A percentile compares a stretch with the other conserved stretches of the same genome.
Conservation (phyloP, 2,329 filamentous ascomycete species). For the Microascus cirrosus region DNA sequence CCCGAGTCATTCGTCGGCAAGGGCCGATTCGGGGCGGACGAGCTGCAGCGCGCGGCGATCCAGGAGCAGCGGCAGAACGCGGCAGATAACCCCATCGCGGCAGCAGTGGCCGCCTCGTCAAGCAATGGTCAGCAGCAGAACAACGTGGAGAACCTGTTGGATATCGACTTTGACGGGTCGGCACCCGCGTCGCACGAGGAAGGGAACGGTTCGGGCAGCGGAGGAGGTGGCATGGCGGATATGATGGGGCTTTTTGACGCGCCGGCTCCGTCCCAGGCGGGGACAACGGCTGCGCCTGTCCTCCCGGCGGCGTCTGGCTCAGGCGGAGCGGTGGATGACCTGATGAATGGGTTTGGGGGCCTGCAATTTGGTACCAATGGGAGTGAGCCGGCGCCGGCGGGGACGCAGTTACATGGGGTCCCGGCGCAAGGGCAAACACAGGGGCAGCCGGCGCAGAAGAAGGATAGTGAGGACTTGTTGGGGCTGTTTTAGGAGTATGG, state of each 20-base stretch:
- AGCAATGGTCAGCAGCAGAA: conserved; percentile 50
- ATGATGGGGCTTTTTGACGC: conserved; percentile 63
- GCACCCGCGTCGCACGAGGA: conserved; percentile 81
- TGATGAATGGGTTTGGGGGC: conserved; percentile 80
- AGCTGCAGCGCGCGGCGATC: conserved; percentile 88
- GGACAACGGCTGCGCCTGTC: conserved; percentile 17
- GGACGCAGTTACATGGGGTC: no score
- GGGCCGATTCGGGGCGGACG: conserved; percentile 85
- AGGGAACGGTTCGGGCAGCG: conserved; percentile 25
- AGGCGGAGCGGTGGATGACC: conserved; percentile 55
- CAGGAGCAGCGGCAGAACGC: conserved; percentile 91
- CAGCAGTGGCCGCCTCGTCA: conserved; percentile 56
- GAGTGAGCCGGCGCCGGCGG: conserved; percentile 29
- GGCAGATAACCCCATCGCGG: conserved; percentile 87
- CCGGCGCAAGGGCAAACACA: conserved; percentile 29
- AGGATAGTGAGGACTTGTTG: conserved; percentile 50
- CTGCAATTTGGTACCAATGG: conserved; percentile 57
- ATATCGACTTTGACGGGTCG: conserved; percentile 91
- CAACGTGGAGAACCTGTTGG: conserved; percentile 89
- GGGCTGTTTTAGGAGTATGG: conserved; percentile 22
- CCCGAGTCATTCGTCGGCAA: conserved; percentile 97
- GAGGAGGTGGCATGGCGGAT: conserved; percentile 39
- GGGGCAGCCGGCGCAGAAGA: conserved; percentile 28
- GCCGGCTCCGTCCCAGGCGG: conserved; percentile 32
- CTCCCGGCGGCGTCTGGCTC: conserved; percentile 17